Percentiles rank a stretch among this genome's conserved stretches.
These are phyloP conservation scores for Epichloe hybrida DNA, from an alignment of 2,329 filamentous ascomycete genomes.

Conservation along the genomic window DNA sequence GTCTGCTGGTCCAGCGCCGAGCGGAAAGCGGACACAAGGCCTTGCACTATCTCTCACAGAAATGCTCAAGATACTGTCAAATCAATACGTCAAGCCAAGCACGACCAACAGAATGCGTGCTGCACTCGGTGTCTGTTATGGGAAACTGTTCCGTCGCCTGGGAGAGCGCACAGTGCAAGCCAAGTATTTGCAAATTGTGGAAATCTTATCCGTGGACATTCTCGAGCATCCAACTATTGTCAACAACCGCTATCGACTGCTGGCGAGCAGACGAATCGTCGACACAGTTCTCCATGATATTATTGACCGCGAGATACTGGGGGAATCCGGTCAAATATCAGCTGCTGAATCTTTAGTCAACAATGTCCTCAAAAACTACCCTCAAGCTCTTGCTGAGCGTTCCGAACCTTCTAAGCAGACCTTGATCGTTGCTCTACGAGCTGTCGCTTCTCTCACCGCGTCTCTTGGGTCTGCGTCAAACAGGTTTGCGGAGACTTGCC, in stretches of 20 bases:
- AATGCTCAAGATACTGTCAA: slow-evolving; percentile 64
- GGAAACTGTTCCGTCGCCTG: slow-evolving; percentile 62
- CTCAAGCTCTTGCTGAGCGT: slow-evolving; percentile 74
- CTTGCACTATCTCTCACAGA: slow-evolving; percentile 65
- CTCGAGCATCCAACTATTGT: slow-evolving; percentile 62
- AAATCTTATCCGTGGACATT: slow-evolving; percentile 68
- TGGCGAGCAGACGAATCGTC: slow-evolving; percentile 75
- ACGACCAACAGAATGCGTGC: slow-evolving; percentile 72
- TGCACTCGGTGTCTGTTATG: slow-evolving; percentile 77
- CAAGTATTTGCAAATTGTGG: slow-evolving; percentile 69
- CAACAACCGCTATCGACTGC: slow-evolving; percentile 75
- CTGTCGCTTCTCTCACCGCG: slow-evolving; percentile 63
- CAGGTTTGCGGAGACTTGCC: slow-evolving; percentile 65
- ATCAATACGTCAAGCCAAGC: slow-evolving; percentile 64
- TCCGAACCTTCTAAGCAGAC: slow-evolving; percentile 81
- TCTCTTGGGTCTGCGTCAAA: slow-evolving; percentile 73
- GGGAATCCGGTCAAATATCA: slow-evolving; percentile 76
- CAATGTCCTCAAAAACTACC: slow-evolving; percentile 85
- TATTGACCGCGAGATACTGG: slow-evolving; percentile 67
- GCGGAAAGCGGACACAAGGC: slow-evolving; percentile 54
- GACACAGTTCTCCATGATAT: slow-evolving; percentile 74
- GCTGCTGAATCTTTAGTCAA: slow-evolving; percentile 75
- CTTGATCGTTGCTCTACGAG: slow-evolving; percentile 64
- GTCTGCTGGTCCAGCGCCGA: slow-evolving; percentile 59
- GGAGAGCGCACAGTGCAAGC: slow-evolving; percentile 73